Base-by-base conservation (phyloP, 768 basidiomycete genomes). In the Phanerochaete carnosa region DNA sequence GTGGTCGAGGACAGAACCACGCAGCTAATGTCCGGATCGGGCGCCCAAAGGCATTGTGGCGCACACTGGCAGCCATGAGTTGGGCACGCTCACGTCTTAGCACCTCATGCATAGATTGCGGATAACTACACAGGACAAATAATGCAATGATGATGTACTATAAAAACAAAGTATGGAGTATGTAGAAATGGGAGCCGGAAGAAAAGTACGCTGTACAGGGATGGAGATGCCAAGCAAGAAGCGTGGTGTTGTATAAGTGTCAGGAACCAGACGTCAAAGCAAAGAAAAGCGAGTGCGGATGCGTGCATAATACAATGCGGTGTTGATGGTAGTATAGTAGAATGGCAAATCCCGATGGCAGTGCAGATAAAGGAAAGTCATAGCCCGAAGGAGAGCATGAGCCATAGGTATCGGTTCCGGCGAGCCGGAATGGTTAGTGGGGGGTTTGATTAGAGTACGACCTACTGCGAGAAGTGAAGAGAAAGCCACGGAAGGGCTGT, bases 111-210 rank as follows among this genome's bases (percentile, higher is more conserved):
- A 63, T 69, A 66, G 65, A 68, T 68, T 68, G 72, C 69, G 79
- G 82, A 84, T 82, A 83, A 87, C 84, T 88, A 88, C 85, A 87
- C 82, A 81, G 82, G 80, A 80, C 80, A 83, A 83, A 82, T 83
- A 82, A 79, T 79, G 82, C 81, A 82, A 81, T 79, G 47, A 80
- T 62, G 69, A 70, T 71, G 70, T 74, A 84, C 82, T 85, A 85
- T 86, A 80, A 85, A 77, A 83, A 85, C 86, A 83, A 85, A 72
- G 83, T 74, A 73, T 65, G 65, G 63, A 58, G 67, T 65, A n/a
- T n/a, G 63, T 70, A 68, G 69, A 62, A 65, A 69, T 62, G 67
- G 65, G 62, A 57, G 62, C 29, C 57, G 54, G 55, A 60, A 58
- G 49, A 46, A 55, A 55, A 63, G 60, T 64, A 67, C 62, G 59